phyloP scores from a whole-genome alignment of 148 eudicot species.

The Chenopodium suecicum region DNA sequence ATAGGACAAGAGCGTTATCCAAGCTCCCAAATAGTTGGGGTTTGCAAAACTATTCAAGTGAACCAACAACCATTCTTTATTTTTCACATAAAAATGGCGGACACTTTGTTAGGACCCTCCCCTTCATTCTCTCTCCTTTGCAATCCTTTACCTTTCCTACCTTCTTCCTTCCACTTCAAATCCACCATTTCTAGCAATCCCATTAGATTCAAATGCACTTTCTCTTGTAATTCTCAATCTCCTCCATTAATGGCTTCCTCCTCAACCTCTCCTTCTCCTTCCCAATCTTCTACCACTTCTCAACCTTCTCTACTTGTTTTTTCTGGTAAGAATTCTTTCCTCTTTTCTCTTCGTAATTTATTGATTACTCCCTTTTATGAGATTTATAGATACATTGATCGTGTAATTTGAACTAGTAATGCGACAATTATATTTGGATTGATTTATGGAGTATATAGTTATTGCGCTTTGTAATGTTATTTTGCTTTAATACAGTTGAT shows the following conservation, averaged over 20 bases:
- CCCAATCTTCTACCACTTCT: slow-evolving; percentile 26
- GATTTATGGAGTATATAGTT: too few species aligned
- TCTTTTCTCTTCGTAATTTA: not conserved
- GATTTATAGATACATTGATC: not conserved
- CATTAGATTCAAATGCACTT: slow-evolving; percentile 7
- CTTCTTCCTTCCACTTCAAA: not conserved
- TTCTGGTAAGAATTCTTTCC: slow-evolving; percentile 48
- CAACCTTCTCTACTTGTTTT: slow-evolving; percentile 74
- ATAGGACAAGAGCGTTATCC: not conserved
- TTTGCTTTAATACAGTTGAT: too few species aligned
- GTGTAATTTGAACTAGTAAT: not conserved
- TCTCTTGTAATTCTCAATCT: slow-evolving; percentile 9
- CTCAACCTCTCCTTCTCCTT: slow-evolving; percentile 13
- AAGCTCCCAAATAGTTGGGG: not conserved
- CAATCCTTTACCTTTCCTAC: slow-evolving; percentile 12
- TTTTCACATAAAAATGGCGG: slow-evolving; percentile 31
- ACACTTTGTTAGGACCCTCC: slow-evolving; percentile 28
- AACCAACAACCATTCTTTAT: not conserved
- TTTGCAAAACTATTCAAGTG: too few species aligned
- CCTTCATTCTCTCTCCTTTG: slow-evolving; percentile 3
- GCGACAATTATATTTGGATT: not conserved
- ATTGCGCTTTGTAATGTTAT: not conserved
- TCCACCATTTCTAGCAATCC: not conserved
- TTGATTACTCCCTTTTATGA: not conserved
- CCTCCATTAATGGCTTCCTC: slow-evolving; percentile 35